phyloP scores from a whole-genome alignment of 2,329 filamentous ascomycete genomes.

The Diaporthe ilicicola region DNA sequence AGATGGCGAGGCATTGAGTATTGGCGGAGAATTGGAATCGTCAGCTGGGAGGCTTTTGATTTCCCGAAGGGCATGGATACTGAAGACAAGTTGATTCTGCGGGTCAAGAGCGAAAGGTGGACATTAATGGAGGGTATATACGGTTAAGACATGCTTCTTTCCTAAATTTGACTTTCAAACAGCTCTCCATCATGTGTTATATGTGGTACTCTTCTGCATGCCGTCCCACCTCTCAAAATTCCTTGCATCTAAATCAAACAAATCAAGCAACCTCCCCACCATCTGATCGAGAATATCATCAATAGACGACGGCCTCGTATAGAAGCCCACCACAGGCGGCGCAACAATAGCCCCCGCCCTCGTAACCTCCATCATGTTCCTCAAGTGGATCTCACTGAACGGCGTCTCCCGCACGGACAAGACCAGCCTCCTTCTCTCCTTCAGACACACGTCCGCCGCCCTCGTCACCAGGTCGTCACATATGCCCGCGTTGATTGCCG shows the following conservation, averaged over 20 bases:
- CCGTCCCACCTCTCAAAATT: constrained; percentile 51
- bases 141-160: too few species aligned
- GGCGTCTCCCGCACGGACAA: constrained; percentile 54
- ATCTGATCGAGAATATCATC: constrained; percentile 55
- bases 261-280: constrained; percentile 55
- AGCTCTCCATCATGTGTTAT: not conserved
- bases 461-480: constrained; percentile 55
- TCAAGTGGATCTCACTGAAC: constrained; percentile 55
- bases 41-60: not conserved
- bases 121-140: not conserved
- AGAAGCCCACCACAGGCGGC: constrained; percentile 54
- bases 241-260: constrained; percentile 51
- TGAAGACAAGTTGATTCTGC: not conserved
- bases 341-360: constrained; percentile 52
- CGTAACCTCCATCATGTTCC: constrained; percentile 53
- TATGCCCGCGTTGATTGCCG: constrained; percentile 50
- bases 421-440: constrained; percentile 51
- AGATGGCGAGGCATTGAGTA: not conserved
- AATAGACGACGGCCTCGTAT: constrained; percentile 48
- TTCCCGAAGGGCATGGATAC: not conserved
- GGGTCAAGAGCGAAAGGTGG: not conserved
- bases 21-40: not conserved
- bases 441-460: constrained; percentile 55
- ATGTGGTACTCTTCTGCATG: constrained; percentile 32
- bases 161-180: too few species aligned